phyloP scores from a whole-genome alignment of 139 green algal species.

The Auxenochlorella pyrenoidosa region DNA sequence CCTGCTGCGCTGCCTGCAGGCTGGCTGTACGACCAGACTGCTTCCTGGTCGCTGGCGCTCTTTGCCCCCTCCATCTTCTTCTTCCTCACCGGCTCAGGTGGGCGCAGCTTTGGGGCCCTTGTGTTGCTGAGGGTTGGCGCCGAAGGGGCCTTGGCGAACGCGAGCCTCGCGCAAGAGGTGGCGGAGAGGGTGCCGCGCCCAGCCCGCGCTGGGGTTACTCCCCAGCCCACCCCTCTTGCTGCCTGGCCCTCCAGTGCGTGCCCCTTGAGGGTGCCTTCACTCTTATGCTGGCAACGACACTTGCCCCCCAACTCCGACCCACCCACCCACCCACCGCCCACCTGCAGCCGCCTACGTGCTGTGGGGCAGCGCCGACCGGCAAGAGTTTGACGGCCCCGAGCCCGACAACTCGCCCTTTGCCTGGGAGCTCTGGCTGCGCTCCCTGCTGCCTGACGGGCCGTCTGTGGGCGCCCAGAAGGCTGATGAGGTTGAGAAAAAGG shows the following conservation, averaged over 20 bases:
- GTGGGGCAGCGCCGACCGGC: slow-evolving; percentile 20
- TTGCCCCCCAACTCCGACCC: too few species aligned
- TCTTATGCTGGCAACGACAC: too few species aligned
- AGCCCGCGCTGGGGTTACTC: too few species aligned
- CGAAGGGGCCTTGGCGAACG: too few species aligned
- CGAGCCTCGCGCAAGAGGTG: too few species aligned
- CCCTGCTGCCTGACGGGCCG: background rate
- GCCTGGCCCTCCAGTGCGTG: too few species aligned
- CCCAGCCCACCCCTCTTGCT: too few species aligned
- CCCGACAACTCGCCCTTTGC: slow-evolving; percentile 2
- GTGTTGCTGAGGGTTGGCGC: background rate
- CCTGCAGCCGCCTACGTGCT: slow-evolving; percentile 9
- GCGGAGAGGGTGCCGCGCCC: too few species aligned
- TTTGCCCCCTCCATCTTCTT: slow-evolving; percentile 83
- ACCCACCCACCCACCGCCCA: too few species aligned
- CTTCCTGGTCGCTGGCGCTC: slow-evolving; percentile 82
- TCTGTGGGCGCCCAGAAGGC: background rate
- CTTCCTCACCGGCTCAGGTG: slow-evolving; percentile 69
- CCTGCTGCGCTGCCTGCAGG: background rate
- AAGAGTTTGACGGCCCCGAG: background rate
- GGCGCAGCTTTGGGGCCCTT: slow-evolving; percentile 32
- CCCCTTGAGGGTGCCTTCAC: too few species aligned
- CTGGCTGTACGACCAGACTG: slow-evolving; percentile 75
- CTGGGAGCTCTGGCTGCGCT: background rate
- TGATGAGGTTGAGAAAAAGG: too few species aligned